Evolutionary conservation across 2,329 filamentous ascomycete genomes (phyloP).

Genomic region (Curvularia hawaiiensis): DNA sequence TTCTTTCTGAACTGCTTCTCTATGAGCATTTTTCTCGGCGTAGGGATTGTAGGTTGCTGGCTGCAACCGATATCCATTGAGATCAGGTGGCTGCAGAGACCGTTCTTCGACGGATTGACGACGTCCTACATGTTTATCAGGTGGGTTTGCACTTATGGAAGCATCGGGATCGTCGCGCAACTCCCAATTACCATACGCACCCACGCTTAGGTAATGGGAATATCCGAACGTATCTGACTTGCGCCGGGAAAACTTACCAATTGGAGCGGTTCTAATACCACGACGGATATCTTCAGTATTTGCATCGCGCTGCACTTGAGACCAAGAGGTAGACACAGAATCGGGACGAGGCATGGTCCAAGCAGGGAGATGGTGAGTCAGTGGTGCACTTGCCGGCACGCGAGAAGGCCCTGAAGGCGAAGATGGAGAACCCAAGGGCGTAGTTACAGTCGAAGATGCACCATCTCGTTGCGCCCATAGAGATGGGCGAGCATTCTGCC

Average conservation of each 20-base stretch:
- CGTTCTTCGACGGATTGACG: not conserved
- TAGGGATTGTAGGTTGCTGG: not conserved
- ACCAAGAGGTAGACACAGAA: not conserved
- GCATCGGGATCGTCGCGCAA: not conserved
- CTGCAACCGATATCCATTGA: not conserved
- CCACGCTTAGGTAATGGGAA: not conserved
- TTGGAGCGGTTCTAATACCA: not conserved
- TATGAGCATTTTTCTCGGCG: not conserved
- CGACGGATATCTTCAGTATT: not conserved
- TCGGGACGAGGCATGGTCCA: too few species aligned
- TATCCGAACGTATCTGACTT: not conserved
- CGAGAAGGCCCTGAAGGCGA: not conserved
- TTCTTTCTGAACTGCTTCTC: not conserved
- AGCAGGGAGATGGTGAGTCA: too few species aligned
- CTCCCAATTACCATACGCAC: too few species aligned
- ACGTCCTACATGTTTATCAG: not conserved
- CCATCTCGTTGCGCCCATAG: slow-evolving; percentile 1
- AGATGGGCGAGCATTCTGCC: slow-evolving; percentile 21
- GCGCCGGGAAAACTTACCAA: not conserved
- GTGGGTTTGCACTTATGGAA: not conserved
- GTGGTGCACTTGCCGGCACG: not conserved
- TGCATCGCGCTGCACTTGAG: slow-evolving; percentile 4
- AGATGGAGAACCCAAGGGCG: slow-evolving; percentile 19
- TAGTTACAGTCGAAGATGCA: slow-evolving; percentile 12
- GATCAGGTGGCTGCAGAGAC: not conserved